Evolutionary conservation across 306 rosid genomes (phyloP).

Genomic region (Prosopis cineraria): DNA sequence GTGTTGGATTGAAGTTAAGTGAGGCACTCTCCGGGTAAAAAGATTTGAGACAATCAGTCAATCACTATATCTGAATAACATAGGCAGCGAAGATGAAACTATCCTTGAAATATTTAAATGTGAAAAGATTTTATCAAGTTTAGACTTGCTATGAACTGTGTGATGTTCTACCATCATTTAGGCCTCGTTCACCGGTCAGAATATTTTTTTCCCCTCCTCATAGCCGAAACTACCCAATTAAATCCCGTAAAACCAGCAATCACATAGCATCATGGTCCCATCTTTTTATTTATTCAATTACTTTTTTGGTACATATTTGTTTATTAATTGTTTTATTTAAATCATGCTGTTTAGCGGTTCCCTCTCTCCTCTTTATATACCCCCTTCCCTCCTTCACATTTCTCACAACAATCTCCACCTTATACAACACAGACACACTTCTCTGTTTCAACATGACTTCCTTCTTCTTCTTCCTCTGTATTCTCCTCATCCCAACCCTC

Average conservation of each 20-base stretch:
- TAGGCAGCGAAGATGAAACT: too few species aligned
- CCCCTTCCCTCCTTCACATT: slow-evolving; percentile 7
- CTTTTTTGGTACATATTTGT: not conserved
- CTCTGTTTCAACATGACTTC: slow-evolving; percentile 44
- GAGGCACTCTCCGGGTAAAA: too few species aligned
- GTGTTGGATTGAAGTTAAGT: too few species aligned
- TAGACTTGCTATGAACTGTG: not conserved
- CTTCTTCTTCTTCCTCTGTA: slow-evolving; percentile 47
- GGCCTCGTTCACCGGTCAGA: slow-evolving; percentile 74
- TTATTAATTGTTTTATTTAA: slow-evolving; percentile 46
- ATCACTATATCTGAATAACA: too few species aligned
- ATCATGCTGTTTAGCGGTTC: slow-evolving; percentile 54
- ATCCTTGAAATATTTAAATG: not conserved
- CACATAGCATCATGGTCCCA: slow-evolving; percentile 63
- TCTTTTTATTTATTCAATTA: slow-evolving; percentile 33
- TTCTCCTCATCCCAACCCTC: slow-evolving; percentile 51
- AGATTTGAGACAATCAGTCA: too few species aligned
- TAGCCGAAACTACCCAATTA: slow-evolving; percentile 54
- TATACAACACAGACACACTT: not conserved
- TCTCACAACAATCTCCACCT: not conserved
- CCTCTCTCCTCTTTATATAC: slow-evolving; percentile 64
- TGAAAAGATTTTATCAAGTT: not conserved
- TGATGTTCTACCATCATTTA: slow-evolving; percentile 48
- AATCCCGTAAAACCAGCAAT: slow-evolving; percentile 80
- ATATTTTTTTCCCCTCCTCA: too few species aligned